Conservation (phyloP, 139 green algal genomes). For the Zygnema circumcarinatum region DNA sequence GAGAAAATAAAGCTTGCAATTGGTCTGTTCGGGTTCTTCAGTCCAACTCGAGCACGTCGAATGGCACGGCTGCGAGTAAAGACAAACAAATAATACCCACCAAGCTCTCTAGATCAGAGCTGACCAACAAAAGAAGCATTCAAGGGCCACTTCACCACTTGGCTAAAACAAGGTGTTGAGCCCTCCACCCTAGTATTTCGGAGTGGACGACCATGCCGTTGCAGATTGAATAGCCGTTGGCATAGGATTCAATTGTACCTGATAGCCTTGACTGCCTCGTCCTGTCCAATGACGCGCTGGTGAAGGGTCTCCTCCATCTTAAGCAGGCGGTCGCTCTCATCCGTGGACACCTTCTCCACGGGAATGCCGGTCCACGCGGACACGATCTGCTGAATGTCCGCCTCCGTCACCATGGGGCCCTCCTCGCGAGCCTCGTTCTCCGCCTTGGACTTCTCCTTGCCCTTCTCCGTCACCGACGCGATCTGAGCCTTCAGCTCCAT, state of each 20-base stretch:
- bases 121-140: too few species aligned
- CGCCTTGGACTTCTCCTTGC: slow-evolving; percentile 74
- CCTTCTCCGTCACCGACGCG: slow-evolving; percentile 70
- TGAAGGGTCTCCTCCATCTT: slow-evolving; percentile 99
- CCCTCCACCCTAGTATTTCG: too few species aligned
- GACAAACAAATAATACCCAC: too few species aligned
- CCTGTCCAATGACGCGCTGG: slow-evolving; percentile 92
- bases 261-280: slow-evolving; percentile 87
- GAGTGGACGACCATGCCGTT: too few species aligned
- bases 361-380: slow-evolving; percentile 84
- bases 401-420: slow-evolving; percentile 82
- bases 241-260: too few species aligned
- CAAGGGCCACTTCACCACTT: too few species aligned
- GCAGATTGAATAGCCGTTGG: too few species aligned
- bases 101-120: too few species aligned
- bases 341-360: slow-evolving; percentile 87
- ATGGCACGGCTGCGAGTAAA: slow-evolving; percentile 80
- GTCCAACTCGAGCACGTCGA: slow-evolving; percentile 90
- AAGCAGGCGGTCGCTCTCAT: slow-evolving; percentile 94
- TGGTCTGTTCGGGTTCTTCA: slow-evolving; percentile 98
- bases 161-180: too few species aligned
- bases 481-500: slow-evolving; percentile 98
- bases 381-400: slow-evolving; percentile 97
- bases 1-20: slow-evolving; percentile 98
- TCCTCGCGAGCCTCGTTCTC: slow-evolving; percentile 80